Percentiles rank a stretch among this genome's conserved stretches.
These are phyloP conservation scores for Acer yangbiense DNA, from an alignment of 345 rosid genomes.

Conservation along the genomic window DNA sequence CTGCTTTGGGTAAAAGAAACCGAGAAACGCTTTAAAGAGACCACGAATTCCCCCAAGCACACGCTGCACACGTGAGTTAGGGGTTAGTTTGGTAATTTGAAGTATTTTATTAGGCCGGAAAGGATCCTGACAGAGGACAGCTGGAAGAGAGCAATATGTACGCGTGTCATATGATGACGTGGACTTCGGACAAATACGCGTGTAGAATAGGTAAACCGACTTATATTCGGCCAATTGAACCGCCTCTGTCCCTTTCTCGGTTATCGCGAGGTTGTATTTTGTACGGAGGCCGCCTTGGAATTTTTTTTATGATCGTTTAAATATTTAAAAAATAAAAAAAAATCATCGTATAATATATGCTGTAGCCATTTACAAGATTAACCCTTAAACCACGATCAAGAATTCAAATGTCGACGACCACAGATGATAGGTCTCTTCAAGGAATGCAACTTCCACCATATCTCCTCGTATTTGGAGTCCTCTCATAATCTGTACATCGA, in stretches of 20 bases:
- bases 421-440: too few relatives aligned
- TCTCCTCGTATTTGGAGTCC: too few relatives aligned
- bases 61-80: neutral
- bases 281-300: neutral
- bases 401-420: too few relatives aligned
- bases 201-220: constrained; percentile 1
- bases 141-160: constrained; percentile 7
- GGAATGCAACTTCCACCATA: too few relatives aligned
- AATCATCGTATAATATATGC: too few relatives aligned
- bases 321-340: too few relatives aligned
- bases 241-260: neutral
- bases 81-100: constrained; percentile 15
- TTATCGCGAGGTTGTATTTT: neutral
- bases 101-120: neutral
- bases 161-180: constrained; percentile 32
- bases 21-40: neutral
- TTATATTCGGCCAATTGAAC: neutral
- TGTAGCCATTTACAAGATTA: too few relatives aligned
- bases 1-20: neutral
- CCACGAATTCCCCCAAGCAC: neutral
- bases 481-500: too few relatives aligned
- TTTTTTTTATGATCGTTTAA: too few relatives aligned
- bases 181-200: constrained; percentile 22
- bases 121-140: constrained; percentile 12
- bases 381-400: too few relatives aligned